Base-by-base conservation (phyloP, 306 rosid species). In the Vigna nakashimae region DNA sequence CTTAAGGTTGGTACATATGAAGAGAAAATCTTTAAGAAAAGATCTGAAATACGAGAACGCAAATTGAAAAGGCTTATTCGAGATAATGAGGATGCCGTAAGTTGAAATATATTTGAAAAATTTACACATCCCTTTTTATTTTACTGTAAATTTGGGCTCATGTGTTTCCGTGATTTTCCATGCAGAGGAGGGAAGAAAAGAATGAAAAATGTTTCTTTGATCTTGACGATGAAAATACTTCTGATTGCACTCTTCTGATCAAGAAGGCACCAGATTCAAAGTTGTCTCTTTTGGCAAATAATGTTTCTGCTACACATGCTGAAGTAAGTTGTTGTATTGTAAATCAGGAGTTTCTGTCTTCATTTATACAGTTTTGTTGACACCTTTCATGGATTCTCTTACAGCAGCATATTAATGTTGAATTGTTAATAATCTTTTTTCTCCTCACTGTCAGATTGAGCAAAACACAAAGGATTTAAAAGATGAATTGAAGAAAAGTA, bases 11-110 rank as follows among this genome's bases (percentile, higher is more conserved):
- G 91, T 4, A 1, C 73, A 0, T 73, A 74, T 34, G 96, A 90
- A 72, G 92, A 90, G 17, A 77, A 77, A 51, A 78, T 87, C 18
- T 88, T 88, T 40, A 69, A 34, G 38, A 90, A 55, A 83, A 83
- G 91, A 80, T 71, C 78, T 0, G 81, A 76, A 10, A n/a, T 85
- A 2, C 60, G 58, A 15, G 87, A 73, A 8, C 17, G 42, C 3
- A 58, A 7, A 48, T 65, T 87, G 53, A 80, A 32, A 75, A 51
- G 73, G 52, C 49, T 80, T 40, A 18, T 82, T 28, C 43, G 45
- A 62, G 71, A 71, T 12, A 0, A 38, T 14, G 74, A 67, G 16
- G 16, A 71, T 5, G 22, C 74, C 8, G 92, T 88, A 71, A 88
- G 95, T 84, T 48, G 14, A 42, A 43, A 0, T 57, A 34, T 34